Base-by-base conservation (phyloP, 1,139 yeast genomes). In the Pichia terricola region DNA sequence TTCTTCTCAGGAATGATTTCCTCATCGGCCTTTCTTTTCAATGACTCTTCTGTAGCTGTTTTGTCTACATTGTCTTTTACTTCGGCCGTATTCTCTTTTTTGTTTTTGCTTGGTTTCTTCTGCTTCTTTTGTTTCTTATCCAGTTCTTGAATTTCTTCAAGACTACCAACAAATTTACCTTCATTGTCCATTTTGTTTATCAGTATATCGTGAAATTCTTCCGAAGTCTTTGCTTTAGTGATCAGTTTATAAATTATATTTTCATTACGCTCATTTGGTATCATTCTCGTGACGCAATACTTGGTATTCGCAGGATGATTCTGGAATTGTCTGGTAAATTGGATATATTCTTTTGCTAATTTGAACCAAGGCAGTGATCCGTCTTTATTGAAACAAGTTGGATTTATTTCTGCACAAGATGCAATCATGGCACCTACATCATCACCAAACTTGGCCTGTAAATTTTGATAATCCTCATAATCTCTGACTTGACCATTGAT, bases 381-480 rank as follows among this genome's bases (percentile, higher is more conserved):
- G 0, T 56, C 53, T 9, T 59, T 59, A 16, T 63, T 60, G 60
- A 91, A 91, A 40, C 87, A 81, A 1, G 95, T 73, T 6, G 95
- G 91, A 58, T 91, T 89, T 8, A 74, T 60, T 62, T 91, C 97
- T 0, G 96, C 97, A 32, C 80, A 78, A 41, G 88, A 84, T 1
- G 96, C 98, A 53, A 89, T 80, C 98, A 91, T 91, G 6, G 87
- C 91, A 2, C 97, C 95, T 11, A 81, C 62, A 45, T 75, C 75
- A 3, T 70, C 66, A 0, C 79, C 78, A 56, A 75, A 77, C 27
- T 64, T 64, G 6, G 62, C 54, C 53, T 77, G 80, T 40, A 89
- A 57, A 33, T 66, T 65, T n/a, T 57, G 52, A 50, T 75, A 76
- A 49, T 89, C 94, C 10, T 59, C 52, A 36, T 79, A 66, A 39